These are phyloP conservation scores for Geotrichum cucujoidarum DNA, from an alignment of 1,139 yeast species.

Conservation along the genomic window DNA sequence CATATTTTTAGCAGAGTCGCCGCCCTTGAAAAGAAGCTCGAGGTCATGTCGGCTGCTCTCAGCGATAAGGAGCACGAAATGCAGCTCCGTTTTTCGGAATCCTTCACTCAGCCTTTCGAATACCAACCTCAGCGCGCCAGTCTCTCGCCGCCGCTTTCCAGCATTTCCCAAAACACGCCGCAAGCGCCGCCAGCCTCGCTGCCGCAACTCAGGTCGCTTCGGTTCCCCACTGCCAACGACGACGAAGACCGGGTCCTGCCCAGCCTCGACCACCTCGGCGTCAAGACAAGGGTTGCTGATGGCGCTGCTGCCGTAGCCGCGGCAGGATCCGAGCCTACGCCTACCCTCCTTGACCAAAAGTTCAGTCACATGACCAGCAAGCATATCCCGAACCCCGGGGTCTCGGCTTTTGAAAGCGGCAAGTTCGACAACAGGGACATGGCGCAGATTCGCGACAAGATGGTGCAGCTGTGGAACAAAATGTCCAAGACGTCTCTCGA, in stretches of 20 bases:
- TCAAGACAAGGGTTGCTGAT: too few species aligned
- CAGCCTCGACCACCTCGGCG: neutral
- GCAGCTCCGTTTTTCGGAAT: too few species aligned
- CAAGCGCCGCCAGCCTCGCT: neutral
- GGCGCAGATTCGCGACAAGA: slow-evolving; percentile 30
- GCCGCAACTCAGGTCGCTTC: neutral
- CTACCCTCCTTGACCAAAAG: neutral
- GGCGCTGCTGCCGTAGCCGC: too few species aligned
- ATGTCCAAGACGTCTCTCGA: slow-evolving; percentile 30
- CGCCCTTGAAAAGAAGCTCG: slow-evolving; percentile 37
- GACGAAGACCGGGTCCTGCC: neutral
- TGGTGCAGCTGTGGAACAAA: slow-evolving; percentile 32
- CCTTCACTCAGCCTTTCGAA: too few species aligned
- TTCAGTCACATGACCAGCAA: neutral
- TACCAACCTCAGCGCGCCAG: neutral
- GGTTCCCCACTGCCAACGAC: neutral
- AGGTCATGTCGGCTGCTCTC: slow-evolving; percentile 31
- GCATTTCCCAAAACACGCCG: neutral
- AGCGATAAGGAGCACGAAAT: slow-evolving; percentile 14
- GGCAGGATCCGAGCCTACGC: neutral
- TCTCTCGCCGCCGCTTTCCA: neutral
- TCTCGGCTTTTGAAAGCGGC: neutral
- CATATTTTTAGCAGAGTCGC: slow-evolving; percentile 33
- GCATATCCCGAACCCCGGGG: neutral
- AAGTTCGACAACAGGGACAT: slow-evolving; percentile 14